Conservation (phyloP, 805 yeast genomes). For the Monosporozyma unispora region DNA sequence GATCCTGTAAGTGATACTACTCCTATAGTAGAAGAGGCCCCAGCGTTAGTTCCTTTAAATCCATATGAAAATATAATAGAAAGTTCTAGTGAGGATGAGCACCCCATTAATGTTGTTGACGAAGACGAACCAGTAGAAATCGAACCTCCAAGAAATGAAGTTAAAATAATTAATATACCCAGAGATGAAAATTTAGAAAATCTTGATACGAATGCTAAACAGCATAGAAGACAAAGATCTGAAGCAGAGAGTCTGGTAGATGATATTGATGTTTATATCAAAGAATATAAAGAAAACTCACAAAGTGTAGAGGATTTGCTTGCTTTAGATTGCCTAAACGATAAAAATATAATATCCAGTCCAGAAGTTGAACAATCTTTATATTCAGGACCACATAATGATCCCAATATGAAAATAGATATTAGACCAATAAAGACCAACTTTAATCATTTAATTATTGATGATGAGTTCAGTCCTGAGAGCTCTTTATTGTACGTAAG, state of each 20-base stretch:
- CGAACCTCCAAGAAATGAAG: no score
- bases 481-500: constrained; percentile 3
- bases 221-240: constrained; percentile 25
- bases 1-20: not conserved
- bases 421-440: not conserved
- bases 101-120: not conserved
- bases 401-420: not conserved
- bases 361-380: not conserved
- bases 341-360: not conserved
- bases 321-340: not conserved
- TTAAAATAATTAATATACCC: not conserved
- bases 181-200: not conserved
- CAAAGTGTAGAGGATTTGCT: not conserved
- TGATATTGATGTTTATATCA: constrained; percentile 24
- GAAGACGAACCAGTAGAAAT: not conserved
- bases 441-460: not conserved
- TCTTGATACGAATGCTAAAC: not conserved
- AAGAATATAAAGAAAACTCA: constrained; percentile 10
- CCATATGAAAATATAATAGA: not conserved
- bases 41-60: not conserved
- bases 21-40: not conserved
- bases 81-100: not conserved
- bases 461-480: not conserved
- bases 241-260: constrained; percentile 29
- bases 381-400: not conserved